Evolutionary conservation across 768 basidiomycete genomes (phyloP), one percentile per base, ranked within the genome.

Genomic region (Kwoniella dendrophila): DNA sequence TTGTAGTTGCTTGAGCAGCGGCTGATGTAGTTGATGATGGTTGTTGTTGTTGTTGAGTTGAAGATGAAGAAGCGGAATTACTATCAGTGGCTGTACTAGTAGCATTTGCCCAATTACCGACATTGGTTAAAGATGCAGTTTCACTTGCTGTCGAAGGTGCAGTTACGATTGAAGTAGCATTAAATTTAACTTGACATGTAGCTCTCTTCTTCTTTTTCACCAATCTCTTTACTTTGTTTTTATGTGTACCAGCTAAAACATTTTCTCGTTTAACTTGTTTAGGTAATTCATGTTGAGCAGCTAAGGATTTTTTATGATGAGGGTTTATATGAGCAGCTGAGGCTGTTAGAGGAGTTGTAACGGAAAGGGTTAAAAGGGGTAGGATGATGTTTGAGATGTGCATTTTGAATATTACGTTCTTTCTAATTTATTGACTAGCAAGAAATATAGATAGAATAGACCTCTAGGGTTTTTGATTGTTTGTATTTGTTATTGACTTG

Each of bases 141-240:
- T 18, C 18, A 22, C 43, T n/a, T 20, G 32, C 49, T 6, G 58
- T 50, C 26, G 63, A 56, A 29, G 69, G 47, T 24, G 43, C 51
- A 32, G 58, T 56, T 20, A 34, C 57, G 14, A 60, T 40, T 27
- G 62, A 59, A 38, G 63, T 64, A 33, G 54, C 48, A 48, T 66
- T 70, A 49, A 40, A 48, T 20, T 44, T 49, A 18, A 68, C 69
- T 33, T 69, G 68, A 65, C 74, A 75, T 10, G 55, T 54, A 22
- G 24, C 52, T n/a, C 57, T 55, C 64, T 73, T 74, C 68, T 73
- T 74, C 69, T 74, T 75, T 59, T 63, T 66, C 49, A 76, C 75
- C 54, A 71, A 58, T 44, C 75, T 49, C 61, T 76, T 76, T 1
- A 56, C 64, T 52, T 70, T 70, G 34, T 59, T 64, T 38, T 60